phyloP scores from a whole-genome alignment of 441 rosid genomes.

The Populus trichocarpa region DNA sequence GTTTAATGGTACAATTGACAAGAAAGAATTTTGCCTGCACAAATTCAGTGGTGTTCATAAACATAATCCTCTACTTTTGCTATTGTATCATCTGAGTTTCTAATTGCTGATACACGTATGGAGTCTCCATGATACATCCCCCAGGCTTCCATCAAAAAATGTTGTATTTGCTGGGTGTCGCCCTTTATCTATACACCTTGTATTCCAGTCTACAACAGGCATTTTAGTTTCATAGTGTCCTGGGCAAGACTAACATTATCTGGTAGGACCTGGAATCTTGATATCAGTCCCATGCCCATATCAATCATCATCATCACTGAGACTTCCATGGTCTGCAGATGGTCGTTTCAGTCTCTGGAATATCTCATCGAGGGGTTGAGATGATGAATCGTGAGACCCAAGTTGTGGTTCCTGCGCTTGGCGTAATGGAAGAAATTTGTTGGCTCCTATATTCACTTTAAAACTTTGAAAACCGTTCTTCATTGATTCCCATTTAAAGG shows the following conservation, averaged over 20 bases:
- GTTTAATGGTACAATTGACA: neutral
- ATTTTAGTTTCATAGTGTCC: neutral
- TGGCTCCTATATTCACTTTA: conserved; percentile 72
- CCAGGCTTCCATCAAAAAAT: conserved; percentile 6
- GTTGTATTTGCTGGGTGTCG: neutral
- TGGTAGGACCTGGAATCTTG: conserved; percentile 19
- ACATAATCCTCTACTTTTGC: neutral
- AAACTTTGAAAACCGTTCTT: conserved; percentile 81
- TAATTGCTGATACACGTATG: neutral
- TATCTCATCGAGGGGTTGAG: conserved; percentile 78
- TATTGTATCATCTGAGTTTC: neutral
- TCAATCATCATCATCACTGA: conserved; percentile 39
- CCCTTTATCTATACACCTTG: conserved; percentile 31
- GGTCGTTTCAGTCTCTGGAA: conserved; percentile 86
- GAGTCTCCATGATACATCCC: neutral
- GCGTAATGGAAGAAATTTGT: conserved; percentile 61
- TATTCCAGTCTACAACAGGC: conserved; percentile 13
- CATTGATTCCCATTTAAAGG: conserved; percentile 79
- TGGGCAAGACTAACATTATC: conserved; percentile 19
- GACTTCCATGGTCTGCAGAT: conserved; percentile 36
- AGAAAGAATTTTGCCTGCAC: neutral
- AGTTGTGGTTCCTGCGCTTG: conserved; percentile 48
- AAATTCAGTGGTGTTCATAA: neutral
- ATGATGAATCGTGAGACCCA: conserved; percentile 39
- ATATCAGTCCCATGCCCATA: conserved; percentile 20